Evolutionary conservation across 1,284 basidiomycete genomes (phyloP).

Genomic region (Trametes versicolor): DNA sequence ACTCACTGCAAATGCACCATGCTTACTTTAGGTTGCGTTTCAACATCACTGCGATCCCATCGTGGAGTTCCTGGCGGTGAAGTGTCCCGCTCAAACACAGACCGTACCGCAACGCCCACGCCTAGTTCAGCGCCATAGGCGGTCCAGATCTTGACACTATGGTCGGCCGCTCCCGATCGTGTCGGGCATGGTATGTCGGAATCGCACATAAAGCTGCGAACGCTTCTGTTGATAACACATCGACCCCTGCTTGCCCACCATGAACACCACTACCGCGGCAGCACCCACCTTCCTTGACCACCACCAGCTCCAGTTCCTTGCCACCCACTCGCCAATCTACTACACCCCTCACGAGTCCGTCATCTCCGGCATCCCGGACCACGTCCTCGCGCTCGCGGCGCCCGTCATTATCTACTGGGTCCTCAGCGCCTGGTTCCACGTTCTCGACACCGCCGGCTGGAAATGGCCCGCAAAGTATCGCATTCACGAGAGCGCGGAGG

Average conservation of each 20-base stretch:
- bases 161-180: background rate
- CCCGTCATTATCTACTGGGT: constrained; percentile 91
- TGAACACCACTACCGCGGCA: constrained; percentile 34
- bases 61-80: background rate
- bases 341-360: constrained; percentile 32
- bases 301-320: constrained; percentile 36
- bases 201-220: background rate
- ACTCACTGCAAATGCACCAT: background rate
- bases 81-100: background rate
- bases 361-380: constrained; percentile 60
- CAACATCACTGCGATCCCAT: constrained; percentile 2
- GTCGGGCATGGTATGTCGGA: background rate
- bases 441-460: constrained; percentile 79
- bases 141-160: background rate
- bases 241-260: constrained; percentile 10
- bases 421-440: constrained; percentile 82
- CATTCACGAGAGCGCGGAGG: constrained; percentile 27
- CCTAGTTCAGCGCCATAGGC: background rate
- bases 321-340: constrained; percentile 36
- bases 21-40: background rate
- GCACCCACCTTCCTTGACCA: constrained; percentile 27
- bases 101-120: background rate
- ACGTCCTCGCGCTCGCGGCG: constrained; percentile 74
- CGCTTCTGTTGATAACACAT: background rate
- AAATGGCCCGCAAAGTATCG: constrained; percentile 65